Evolutionary conservation across 75 land plant genomes (phyloP).

Genomic region (Sequoia sempervirens): DNA sequence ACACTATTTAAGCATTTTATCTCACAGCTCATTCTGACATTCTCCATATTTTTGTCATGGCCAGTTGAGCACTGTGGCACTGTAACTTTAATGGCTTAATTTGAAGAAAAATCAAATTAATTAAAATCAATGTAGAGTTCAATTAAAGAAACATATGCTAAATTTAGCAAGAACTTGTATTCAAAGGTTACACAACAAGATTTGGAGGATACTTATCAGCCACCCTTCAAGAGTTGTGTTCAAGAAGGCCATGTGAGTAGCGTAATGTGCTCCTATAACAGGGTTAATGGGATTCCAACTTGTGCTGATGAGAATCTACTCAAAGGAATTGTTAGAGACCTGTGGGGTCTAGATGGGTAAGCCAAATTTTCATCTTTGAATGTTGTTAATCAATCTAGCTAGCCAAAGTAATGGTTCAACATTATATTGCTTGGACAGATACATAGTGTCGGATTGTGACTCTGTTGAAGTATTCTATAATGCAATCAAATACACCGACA

Average conservation of each 20-base stretch:
- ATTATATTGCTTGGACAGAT: slow-evolving; percentile 35
- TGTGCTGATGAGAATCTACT: slow-evolving; percentile 37
- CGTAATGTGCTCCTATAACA: slow-evolving; percentile 52
- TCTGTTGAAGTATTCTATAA: slow-evolving; percentile 77
- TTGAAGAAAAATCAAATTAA: neutral
- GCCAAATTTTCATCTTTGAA: neutral
- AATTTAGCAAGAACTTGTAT: neutral
- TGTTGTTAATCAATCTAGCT: neutral
- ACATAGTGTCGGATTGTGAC: slow-evolving; percentile 92
- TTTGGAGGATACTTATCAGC: slow-evolving; percentile 43
- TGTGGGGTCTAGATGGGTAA: slow-evolving; percentile 51
- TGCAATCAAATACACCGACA: slow-evolving; percentile 60
- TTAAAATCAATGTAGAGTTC: neutral
- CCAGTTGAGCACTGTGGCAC: neutral
- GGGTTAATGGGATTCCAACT: slow-evolving; percentile 45
- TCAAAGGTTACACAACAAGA: slow-evolving; percentile 40
- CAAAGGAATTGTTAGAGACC: slow-evolving; percentile 24
- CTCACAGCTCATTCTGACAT: neutral
- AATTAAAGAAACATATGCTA: neutral
- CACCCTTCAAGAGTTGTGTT: slow-evolving; percentile 39
- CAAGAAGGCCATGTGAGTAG: slow-evolving; percentile 34
- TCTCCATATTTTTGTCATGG: neutral
- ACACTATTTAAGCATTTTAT: neutral
- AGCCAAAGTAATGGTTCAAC: neutral
- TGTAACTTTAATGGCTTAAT: neutral